These are phyloP conservation scores for Arthrinium puccinioides DNA, from an alignment of 2,329 filamentous ascomycete species.

Conservation along the genomic window DNA sequence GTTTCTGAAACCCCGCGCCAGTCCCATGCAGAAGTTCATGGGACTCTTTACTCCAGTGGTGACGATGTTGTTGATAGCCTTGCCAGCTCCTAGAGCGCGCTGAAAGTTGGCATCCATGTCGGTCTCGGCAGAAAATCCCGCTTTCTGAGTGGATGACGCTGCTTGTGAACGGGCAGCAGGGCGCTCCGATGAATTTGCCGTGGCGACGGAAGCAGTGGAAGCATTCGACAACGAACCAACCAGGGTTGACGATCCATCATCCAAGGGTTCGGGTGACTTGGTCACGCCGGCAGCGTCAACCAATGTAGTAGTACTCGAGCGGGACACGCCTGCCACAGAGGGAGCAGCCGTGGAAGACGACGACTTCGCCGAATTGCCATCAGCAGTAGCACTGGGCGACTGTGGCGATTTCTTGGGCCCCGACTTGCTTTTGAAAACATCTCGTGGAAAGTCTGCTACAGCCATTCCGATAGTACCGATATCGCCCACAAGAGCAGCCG, in stretches of 20 bases:
- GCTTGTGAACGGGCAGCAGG: neutral
- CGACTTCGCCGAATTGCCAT: neutral
- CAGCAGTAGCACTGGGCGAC: conserved; percentile 10
- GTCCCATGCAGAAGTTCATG: conserved; percentile 74
- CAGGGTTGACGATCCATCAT: conserved; percentile 4
- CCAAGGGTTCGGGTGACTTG: neutral
- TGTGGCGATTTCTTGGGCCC: conserved; percentile 4
- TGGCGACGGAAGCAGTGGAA: conserved; percentile 1
- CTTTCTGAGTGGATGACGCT: neutral
- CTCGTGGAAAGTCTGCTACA: conserved; percentile 63
- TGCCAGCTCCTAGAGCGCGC: conserved; percentile 56
- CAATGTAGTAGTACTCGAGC: neutral
- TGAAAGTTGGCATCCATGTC: conserved; percentile 37
- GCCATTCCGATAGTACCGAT: conserved; percentile 75
- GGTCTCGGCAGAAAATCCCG: conserved; percentile 7
- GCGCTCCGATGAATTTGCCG: neutral
- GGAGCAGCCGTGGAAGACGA: neutral
- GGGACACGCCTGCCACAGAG: too few relatives aligned
- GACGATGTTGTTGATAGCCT: conserved; percentile 65
- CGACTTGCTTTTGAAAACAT: conserved; percentile 39
- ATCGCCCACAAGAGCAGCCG: conserved; percentile 75
- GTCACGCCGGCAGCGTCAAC: neutral
- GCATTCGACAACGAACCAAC: conserved; percentile 1
- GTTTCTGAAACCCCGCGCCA: conserved; percentile 85
- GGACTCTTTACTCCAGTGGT: conserved; percentile 71